A percentile compares a stretch with the other conserved stretches of the same genome.
phyloP scores from a whole-genome alignment of 2,329 filamentous ascomycete species.

The Fusarium caatingaense region DNA sequence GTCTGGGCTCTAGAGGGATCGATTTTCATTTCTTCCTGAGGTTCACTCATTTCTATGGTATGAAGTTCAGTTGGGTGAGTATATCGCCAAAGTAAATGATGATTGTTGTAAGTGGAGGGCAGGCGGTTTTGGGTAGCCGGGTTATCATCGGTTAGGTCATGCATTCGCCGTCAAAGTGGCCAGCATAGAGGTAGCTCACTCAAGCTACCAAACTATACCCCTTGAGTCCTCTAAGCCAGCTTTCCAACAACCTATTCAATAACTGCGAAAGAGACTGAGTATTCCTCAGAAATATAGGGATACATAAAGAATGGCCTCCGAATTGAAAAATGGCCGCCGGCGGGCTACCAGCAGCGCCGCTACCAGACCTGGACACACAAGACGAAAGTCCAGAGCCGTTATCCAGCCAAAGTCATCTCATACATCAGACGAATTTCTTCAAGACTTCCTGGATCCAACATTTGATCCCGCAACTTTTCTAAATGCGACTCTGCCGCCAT shows the following conservation, averaged over 20 bases:
- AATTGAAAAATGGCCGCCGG: slow-evolving; percentile 52
- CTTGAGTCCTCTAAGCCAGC: slow-evolving; percentile 12
- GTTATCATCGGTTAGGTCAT: slow-evolving; percentile 50
- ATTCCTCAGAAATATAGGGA: too few species aligned
- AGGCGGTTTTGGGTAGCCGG: slow-evolving; percentile 41
- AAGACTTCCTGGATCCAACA: slow-evolving; percentile 77
- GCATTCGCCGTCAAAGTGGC: slow-evolving; percentile 17
- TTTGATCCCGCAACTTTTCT: slow-evolving; percentile 91
- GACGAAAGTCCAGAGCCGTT: slow-evolving; percentile 52
- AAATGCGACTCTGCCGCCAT: slow-evolving; percentile 79
- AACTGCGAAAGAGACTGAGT: neutral
- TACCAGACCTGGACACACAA: slow-evolving; percentile 56
- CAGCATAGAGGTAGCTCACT: slow-evolving; percentile 19
- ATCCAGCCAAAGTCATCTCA: slow-evolving; percentile 68
- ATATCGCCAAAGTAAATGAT: slow-evolving; percentile 2
- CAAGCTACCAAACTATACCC: slow-evolving; percentile 17
- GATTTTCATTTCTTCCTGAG: slow-evolving; percentile 67
- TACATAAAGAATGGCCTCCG: slow-evolving; percentile 45
- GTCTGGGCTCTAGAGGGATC: slow-evolving; percentile 70
- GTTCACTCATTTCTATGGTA: slow-evolving; percentile 56
- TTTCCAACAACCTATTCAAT: neutral
- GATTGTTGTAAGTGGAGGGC: slow-evolving; percentile 44
- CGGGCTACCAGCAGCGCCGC: slow-evolving; percentile 61
- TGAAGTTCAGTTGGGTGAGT: neutral
- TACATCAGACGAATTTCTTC: slow-evolving; percentile 77